These are phyloP conservation scores for Trichoderma orchidacearum DNA, from an alignment of 495 filamentous ascomycete genomes.

Conservation along the genomic window DNA sequence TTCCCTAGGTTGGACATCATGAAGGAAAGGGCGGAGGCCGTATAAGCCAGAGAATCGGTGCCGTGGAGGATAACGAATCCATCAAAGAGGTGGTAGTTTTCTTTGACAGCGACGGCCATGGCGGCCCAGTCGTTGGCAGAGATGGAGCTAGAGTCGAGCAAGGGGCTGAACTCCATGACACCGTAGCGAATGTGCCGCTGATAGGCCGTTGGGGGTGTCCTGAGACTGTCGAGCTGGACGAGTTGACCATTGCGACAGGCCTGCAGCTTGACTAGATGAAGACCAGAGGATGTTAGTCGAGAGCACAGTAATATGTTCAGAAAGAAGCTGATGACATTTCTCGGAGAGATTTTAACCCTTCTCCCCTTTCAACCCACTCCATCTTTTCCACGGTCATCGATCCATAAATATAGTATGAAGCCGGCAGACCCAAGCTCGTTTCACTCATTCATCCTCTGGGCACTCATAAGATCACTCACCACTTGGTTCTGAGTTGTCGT, in stretches of 20 bases:
- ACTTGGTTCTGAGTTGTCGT: conserved; percentile 55
- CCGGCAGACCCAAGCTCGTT: too few relatives aligned
- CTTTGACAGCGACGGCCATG: conserved; percentile 54
- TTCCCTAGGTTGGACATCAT: conserved; percentile 90
- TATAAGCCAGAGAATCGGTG: conserved; percentile 87
- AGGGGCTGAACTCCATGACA: conserved; percentile 71
- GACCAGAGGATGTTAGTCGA: background rate
- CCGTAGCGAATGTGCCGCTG: conserved; percentile 73
- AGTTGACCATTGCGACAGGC: conserved; percentile 26
- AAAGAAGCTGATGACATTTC: too few relatives aligned
- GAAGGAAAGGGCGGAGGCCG: conserved; percentile 83
- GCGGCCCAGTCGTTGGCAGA: conserved; percentile 80
- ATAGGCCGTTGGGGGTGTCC: conserved; percentile 73
- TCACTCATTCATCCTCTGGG: too few relatives aligned
- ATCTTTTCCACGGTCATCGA: too few relatives aligned
- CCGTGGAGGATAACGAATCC: conserved; percentile 95
- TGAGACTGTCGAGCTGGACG: conserved; percentile 38
- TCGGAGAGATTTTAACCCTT: too few relatives aligned
- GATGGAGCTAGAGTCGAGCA: conserved; percentile 89
- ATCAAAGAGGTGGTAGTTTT: conserved; percentile 86
- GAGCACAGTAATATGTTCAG: too few relatives aligned
- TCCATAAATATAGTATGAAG: too few relatives aligned
- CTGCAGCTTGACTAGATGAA: conserved; percentile 15
- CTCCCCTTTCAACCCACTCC: too few relatives aligned
- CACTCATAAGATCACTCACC: conserved; percentile 14